phyloP scores from a whole-genome alignment of 768 basidiomycete genomes.

The Lentinula edodes region DNA sequence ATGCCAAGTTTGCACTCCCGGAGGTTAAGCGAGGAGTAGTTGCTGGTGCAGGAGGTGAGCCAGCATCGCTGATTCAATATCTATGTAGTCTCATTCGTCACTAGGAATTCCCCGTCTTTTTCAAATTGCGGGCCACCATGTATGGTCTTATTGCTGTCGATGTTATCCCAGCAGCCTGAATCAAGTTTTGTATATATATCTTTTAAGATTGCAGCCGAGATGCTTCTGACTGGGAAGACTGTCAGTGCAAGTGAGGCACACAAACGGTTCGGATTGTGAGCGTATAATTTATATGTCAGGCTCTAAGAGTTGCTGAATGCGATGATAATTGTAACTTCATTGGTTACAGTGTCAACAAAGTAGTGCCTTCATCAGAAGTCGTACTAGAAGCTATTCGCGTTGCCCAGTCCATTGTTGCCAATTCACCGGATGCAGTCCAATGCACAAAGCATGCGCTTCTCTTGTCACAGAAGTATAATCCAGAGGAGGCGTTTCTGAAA shows the following conservation, averaged over 20 bases:
- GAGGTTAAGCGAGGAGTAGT: slow-evolving; percentile 78
- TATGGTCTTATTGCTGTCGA: slow-evolving; percentile 20
- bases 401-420: slow-evolving; percentile 52
- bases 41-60: slow-evolving; percentile 64
- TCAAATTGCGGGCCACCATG: slow-evolving; percentile 70
- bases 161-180: too few relatives aligned
- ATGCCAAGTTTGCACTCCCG: slow-evolving; percentile 67
- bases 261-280: slow-evolving; percentile 71
- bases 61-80: background rate
- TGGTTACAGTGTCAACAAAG: slow-evolving; percentile 45
- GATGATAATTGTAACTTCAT: background rate
- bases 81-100: background rate
- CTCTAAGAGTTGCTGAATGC: background rate
- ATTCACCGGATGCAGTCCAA: slow-evolving; percentile 79
- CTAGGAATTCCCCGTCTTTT: slow-evolving; percentile 66
- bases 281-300: slow-evolving; percentile 14
- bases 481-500: slow-evolving; percentile 42
- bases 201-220: slow-evolving; percentile 61
- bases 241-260: slow-evolving; percentile 64
- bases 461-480: slow-evolving; percentile 44
- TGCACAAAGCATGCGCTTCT: slow-evolving; percentile 68
- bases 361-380: slow-evolving; percentile 54
- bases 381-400: slow-evolving; percentile 55
- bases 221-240: slow-evolving; percentile 69
- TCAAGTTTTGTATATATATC: background rate